Evolutionary conservation across 1,284 basidiomycete genomes (phyloP), one percentile per base, ranked within the genome.

Genomic region (Hypsizygus ulmarius): DNA sequence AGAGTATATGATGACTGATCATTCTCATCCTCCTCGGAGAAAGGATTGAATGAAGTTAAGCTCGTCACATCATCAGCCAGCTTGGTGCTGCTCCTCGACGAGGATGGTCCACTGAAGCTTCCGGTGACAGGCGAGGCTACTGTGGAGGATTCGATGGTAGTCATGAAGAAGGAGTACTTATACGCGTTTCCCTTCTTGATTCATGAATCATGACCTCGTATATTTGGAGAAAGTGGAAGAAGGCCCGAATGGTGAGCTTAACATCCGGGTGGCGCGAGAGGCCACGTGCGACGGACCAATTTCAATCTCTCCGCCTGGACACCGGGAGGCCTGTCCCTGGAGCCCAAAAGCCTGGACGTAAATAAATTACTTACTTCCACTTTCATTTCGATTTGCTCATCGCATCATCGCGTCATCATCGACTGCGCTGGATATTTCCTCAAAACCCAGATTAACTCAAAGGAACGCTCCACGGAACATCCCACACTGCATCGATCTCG

Each of bases 1-100:
- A 90, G 72, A 1, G 86, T 82, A 62, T 89, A 90, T 10, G 87
- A 88, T 6, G 87, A 87, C 58, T 87, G 84, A 56, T 90, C 89
- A 61, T 87, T 79, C 64, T 90, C 89, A 62, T 91, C 89, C 64
- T 91, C 89, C 61, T 90, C 87, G 10, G 84, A 82, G 71, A 91
- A 91, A 10, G 89, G 88, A 62, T 91, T 91, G 72, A 85, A 89
- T 40, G 86, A 87, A 21, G 88, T 90, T 49, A 90, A 66, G 60
- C 81, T 82, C 37, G 77, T 76, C 37, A 84, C 73, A 69, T 87
- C 87, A 63, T 89, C 87, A 19, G 65, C 68, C 19, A 81, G 63
- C 57, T 76, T 83, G 34, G 75, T 75, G 61, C 74, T 82, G 65
- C 79, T 83, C 54, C 81, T 76, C 14, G 83, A 85, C 60, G 75